Evolutionary conservation across 2,329 filamentous ascomycete species (phyloP), one percentile per base, ranked within the genome.

Genomic region (Beauveria sp.): DNA sequence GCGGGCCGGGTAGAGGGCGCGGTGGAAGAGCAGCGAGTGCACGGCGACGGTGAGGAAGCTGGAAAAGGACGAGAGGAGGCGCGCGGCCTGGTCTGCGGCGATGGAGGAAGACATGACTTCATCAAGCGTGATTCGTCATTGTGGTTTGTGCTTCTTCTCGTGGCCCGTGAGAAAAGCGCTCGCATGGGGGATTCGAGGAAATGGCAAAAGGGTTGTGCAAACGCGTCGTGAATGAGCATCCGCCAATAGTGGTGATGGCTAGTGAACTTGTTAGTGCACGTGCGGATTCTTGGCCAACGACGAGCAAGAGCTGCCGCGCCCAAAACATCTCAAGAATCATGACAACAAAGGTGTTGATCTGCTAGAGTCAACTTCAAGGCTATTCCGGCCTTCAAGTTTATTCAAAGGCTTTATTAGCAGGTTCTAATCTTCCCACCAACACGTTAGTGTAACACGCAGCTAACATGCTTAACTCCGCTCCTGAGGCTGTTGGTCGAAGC

Each of bases 11-110:
- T 97, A 97, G 69, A 96, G 85, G 63, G 75, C 75, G 67, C 93
- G 89, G 69, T 95, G 86, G 78, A 87, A 93, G 67, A 96, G 85
- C 68, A 97, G 87, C 63, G 91, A 90, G 79, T 97, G 93, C 65
- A 93, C 85, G 68, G 89, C 84, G 64, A 93, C 86, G 63, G 87
- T 90, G 61, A 96, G 83, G 76, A 96, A 96, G 70, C 87, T 84
- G 64, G 83, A 84, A 75, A 96, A 93, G 57, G 86, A 84, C 62
- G 79, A 76, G 65, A 93, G 81, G 66, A 93, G 84, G 58, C 71
- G 78, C 72, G 72, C 81, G 69, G 77, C 85, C 77, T 77, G 69
- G 22, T 70, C 64, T 10, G 73, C 65, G 24, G 75, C 67, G 63
- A 81, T 65, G 50, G 68, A 56, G 50, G 68, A 54, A 4, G 62